Conservation (phyloP, 78 protist genomes). For the Chrysochromulina parva region DNA sequence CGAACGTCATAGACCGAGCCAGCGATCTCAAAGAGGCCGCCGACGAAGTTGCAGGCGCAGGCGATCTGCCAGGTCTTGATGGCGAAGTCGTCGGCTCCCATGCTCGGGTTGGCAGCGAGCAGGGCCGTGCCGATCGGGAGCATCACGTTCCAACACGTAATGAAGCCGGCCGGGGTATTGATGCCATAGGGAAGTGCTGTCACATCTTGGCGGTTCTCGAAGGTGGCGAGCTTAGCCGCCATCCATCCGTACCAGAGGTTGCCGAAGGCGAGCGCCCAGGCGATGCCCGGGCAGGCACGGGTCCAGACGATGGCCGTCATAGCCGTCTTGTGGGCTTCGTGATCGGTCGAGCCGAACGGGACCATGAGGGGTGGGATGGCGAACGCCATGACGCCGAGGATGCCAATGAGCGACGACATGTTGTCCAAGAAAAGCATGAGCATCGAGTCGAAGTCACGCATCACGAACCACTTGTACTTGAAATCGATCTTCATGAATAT, state of each 20-base stretch:
- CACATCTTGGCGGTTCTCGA: not conserved
- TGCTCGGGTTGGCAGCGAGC: too few relatives aligned
- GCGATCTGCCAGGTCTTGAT: not conserved
- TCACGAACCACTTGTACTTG: too few relatives aligned
- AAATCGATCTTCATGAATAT: too few relatives aligned
- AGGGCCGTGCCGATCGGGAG: not conserved
- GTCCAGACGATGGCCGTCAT: not conserved
- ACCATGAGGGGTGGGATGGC: not conserved
- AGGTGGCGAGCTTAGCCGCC: not conserved
- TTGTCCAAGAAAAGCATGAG: slow-evolving; percentile 27
- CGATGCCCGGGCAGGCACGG: not conserved
- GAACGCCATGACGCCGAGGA: not conserved
- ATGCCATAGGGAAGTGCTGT: slow-evolving; percentile 33
- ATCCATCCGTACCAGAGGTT: not conserved
- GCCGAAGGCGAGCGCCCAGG: not conserved
- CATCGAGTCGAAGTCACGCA: too few relatives aligned
- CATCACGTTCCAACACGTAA: not conserved
- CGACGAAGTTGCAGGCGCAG: not conserved
- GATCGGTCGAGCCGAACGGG: not conserved
- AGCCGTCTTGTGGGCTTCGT: too few relatives aligned
- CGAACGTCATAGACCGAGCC: not conserved
- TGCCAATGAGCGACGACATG: not conserved
- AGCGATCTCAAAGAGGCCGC: not conserved
- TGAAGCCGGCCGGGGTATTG: not conserved
- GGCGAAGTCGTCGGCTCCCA: not conserved